A percentile compares a stretch with the other conserved stretches of the same genome.
Evolutionary conservation across 2,329 filamentous ascomycete species (phyloP).

Genomic region (Talaromyces sp.): DNA sequence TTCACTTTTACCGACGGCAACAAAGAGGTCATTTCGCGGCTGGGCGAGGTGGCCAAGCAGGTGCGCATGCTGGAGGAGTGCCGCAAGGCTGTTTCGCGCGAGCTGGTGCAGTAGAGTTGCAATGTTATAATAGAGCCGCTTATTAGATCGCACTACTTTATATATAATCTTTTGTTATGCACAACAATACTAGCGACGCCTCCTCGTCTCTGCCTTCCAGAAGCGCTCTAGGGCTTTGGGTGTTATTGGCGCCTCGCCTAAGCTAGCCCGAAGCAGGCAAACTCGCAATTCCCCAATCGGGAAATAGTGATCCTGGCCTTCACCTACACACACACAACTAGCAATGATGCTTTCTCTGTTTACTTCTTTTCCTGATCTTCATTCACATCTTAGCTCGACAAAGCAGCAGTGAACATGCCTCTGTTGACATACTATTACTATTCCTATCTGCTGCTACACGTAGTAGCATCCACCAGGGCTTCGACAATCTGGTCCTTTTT

Average conservation of each 20-base stretch:
- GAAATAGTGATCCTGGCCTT: not conserved
- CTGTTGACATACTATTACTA: not conserved
- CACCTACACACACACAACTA: not conserved
- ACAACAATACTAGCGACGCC: not conserved
- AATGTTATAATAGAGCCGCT: not conserved
- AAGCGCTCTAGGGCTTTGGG: not conserved
- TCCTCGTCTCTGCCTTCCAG: not conserved
- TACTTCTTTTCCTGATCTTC: not conserved
- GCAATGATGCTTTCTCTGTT: not conserved
- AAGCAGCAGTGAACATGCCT: not conserved
- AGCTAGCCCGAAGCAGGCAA: not conserved
- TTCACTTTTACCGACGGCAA: constrained; percentile 84
- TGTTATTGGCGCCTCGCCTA: not conserved
- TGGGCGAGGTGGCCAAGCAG: constrained; percentile 76
- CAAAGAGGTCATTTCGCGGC: constrained; percentile 67
- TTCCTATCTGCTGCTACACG: not conserved
- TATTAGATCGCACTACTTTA: not conserved
- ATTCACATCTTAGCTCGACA: not conserved
- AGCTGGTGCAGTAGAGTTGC: not conserved
- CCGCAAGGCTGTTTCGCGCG: constrained; percentile 41
- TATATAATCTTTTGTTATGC: too few relatives aligned
- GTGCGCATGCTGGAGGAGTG: constrained; percentile 73
- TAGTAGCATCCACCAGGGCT: not conserved
- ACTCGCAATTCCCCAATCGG: not conserved
- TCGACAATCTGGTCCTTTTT: constrained; percentile 1